Base-by-base conservation (phyloP, 2,329 filamentous ascomycete species). In the Monilinia fructicola region DNA sequence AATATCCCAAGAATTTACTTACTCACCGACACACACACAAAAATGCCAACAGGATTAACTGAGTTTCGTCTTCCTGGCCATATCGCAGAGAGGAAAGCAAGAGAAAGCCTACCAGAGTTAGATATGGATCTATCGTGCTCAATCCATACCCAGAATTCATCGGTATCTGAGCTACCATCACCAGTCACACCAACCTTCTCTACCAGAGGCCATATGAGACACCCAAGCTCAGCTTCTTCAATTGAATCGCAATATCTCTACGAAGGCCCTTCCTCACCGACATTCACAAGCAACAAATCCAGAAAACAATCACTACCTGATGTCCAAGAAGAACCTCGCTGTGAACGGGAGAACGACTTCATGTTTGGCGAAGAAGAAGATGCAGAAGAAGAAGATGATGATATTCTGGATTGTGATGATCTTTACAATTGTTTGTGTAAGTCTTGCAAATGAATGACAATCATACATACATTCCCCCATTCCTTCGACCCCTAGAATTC, bases 171-270 rank as follows among this genome's bases (percentile, higher is more conserved):
- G 71, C 81, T 88, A 71, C 85, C 87, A 16, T 89, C 90, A 26
- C 90, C 90, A 62, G 80, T 88, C 48, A 91, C 89, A 53, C 89
- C 90, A 28, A 90, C 87, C 23, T 91, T 90, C 74, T 78, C 87
- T 59, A 72, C 76, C 58, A 84, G 84, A 68, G 85, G 85, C 44
- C 87, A 90, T 77, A 79, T 85, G 59, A 84, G 87, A 72, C 86
- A 85, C 72, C 85, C 88, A 31, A 94, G 91, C 79, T 95, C 92
- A 0, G 84, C 85, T 38, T 96, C 93, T 1, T 96, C 93, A 6
- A 81, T 92, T 66, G 89, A 90, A 66, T 82, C 91, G 11, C 80
- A 83, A 31, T 72, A 69, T 46, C 70, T 73, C 42, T 81, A 85
- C 21, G 87, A 87, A 71, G 78, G 79, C 67, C 88, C 83, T 69